A percentile compares a stretch with the other conserved stretches of the same genome.
These are phyloP conservation scores for Cystobasidium slooffiae DNA, from an alignment of 1,284 basidiomycete genomes.

Conservation along the genomic window DNA sequence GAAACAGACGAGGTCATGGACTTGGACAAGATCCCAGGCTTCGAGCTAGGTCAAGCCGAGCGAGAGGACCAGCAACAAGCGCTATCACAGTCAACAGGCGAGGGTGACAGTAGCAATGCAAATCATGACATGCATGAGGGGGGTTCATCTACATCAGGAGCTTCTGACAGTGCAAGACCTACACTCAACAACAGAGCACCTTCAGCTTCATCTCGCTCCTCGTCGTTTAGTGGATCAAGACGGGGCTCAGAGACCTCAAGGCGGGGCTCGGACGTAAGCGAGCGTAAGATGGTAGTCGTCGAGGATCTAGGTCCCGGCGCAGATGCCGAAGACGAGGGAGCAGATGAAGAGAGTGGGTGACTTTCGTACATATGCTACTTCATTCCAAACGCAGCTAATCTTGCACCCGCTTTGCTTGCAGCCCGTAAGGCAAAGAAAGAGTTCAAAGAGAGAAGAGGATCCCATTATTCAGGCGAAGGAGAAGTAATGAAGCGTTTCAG, in stretches of 20 bases:
- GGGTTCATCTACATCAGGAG: constrained; percentile 13
- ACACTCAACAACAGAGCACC: constrained; percentile 13
- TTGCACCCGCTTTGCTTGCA: background rate
- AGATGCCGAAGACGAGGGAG: constrained; percentile 51
- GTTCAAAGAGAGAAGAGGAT: constrained; percentile 36
- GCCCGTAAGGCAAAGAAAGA: constrained; percentile 38
- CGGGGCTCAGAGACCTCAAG: constrained; percentile 49
- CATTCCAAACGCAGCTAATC: background rate
- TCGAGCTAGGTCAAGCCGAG: constrained; percentile 50
- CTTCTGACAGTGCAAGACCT: constrained; percentile 1
- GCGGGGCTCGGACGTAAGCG: constrained; percentile 51
- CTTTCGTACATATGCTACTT: background rate
- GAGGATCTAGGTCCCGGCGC: constrained; percentile 44
- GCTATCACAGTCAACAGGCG: background rate
- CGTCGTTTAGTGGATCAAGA: constrained; percentile 41
- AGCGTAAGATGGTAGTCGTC: constrained; percentile 52
- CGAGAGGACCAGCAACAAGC: constrained; percentile 6
- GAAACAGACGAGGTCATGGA: constrained; percentile 55
- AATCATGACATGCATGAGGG: constrained; percentile 16
- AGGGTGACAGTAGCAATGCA: constrained; percentile 22
- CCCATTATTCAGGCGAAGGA: constrained; percentile 37
- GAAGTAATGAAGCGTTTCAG: constrained; percentile 43
- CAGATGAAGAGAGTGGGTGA: constrained; percentile 43
- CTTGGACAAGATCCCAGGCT: constrained; percentile 54
- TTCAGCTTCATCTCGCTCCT: constrained; percentile 35